Conservation (phyloP, 768 basidiomycete genomes). For the Coprinopsis strossmayeri region DNA sequence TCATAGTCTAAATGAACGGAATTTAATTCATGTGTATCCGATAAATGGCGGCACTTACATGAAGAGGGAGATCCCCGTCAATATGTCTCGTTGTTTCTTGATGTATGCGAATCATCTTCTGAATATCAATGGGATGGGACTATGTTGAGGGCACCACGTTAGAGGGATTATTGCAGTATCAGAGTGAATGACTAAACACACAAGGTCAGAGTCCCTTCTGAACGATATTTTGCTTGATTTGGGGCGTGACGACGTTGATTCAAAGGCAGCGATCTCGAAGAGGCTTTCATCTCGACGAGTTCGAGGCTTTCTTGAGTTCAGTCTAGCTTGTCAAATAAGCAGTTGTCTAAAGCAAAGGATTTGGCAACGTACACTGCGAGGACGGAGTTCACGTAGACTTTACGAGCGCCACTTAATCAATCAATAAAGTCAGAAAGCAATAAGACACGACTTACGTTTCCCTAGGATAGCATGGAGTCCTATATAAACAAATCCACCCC, state of each 20-base stretch:
- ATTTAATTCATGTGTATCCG: not conserved
- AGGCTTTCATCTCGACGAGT: constrained; percentile 5
- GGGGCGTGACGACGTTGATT: not conserved
- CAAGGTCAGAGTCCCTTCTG: constrained; percentile 1
- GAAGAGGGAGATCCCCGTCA: not conserved
- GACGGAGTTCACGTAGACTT: constrained; percentile 10
- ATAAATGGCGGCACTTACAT: not conserved
- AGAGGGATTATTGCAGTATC: not conserved
- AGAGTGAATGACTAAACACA: not conserved
- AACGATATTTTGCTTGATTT: constrained; percentile 3
- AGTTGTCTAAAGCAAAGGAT: no score
- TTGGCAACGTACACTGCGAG: constrained; percentile 2
- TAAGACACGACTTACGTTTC: constrained; percentile 1
- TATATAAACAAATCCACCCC: constrained; percentile 6
- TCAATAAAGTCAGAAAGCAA: not conserved
- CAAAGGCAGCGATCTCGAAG: constrained; percentile 8
- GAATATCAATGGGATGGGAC: constrained; percentile 6
- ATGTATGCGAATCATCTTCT: constrained; percentile 9
- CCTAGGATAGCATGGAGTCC: constrained; percentile 7
- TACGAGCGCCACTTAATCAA: no score
- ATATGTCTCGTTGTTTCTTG: constrained; percentile 4
- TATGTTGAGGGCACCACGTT: not conserved
- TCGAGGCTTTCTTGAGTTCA: constrained; percentile 9
- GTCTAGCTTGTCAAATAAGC: not conserved
- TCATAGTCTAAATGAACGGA: not conserved